These are phyloP conservation scores for Saturnispora halmiae DNA, from an alignment of 805 yeast genomes.

Conservation along the genomic window DNA sequence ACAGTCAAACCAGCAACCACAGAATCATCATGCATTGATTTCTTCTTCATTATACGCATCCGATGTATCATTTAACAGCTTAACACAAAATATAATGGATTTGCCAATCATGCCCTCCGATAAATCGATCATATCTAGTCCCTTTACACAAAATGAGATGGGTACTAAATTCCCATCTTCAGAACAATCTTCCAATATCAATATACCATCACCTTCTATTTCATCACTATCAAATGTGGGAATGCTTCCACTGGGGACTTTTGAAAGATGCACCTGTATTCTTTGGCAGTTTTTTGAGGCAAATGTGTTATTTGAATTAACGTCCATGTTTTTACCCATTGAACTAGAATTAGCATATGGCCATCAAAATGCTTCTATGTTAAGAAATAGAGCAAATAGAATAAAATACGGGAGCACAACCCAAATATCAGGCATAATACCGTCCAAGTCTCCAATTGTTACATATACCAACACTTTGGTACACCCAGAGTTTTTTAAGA, in stretches of 20 bases:
- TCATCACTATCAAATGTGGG: constrained; percentile 6
- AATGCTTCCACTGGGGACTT: constrained; percentile 12
- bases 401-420: constrained; percentile 8
- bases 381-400: constrained; percentile 9
- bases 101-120: constrained; percentile 12
- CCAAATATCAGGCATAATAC: not conserved
- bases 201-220: not conserved
- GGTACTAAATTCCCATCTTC: constrained; percentile 5
- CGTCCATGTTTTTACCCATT: constrained; percentile 12
- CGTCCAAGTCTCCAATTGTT: not conserved
- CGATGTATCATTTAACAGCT: constrained; percentile 4
- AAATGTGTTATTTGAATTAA: constrained; percentile 10
- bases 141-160: not conserved
- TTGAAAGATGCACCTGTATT: constrained; percentile 13
- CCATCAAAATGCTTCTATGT: constrained; percentile 8
- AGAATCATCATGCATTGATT: not conserved
- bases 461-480: constrained; percentile 13
- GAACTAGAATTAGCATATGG: constrained; percentile 14
- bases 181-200: not conserved
- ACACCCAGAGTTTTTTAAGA: constrained; percentile 11
- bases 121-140: not conserved
- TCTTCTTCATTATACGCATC: constrained; percentile 5
- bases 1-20: too few relatives aligned
- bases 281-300: constrained; percentile 15
- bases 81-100: constrained; percentile 7